A percentile compares a stretch with the other conserved stretches of the same genome.
phyloP scores from a whole-genome alignment of 1,139 yeast species.

The Debaryomyces coudertii region DNA sequence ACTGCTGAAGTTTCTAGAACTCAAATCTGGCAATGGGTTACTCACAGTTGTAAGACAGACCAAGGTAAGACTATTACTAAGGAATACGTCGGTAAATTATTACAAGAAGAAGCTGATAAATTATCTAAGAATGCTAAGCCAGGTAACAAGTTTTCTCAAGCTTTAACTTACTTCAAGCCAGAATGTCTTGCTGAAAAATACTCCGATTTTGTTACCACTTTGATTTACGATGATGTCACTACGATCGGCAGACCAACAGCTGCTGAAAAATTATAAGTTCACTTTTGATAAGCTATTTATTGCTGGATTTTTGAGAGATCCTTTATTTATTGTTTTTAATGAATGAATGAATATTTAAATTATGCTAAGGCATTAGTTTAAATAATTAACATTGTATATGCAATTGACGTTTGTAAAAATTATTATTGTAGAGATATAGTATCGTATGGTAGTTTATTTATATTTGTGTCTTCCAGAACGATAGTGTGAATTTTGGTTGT shows the following conservation, averaged over 20 bases:
- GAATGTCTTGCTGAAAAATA: conserved; percentile 68
- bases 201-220: conserved; percentile 74
- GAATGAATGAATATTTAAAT: conserved; percentile 8
- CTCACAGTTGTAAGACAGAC: conserved; percentile 67
- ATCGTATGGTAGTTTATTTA: background rate
- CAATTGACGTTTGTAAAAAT: background rate
- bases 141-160: conserved; percentile 65
- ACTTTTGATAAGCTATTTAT: conserved; percentile 4
- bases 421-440: background rate
- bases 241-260: conserved; percentile 51
- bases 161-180: conserved; percentile 65
- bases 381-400: conserved; percentile 1
- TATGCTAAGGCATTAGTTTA: background rate
- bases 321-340: conserved; percentile 8
- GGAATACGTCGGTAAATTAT: conserved; percentile 56
- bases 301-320: conserved; percentile 1
- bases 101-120: conserved; percentile 64
- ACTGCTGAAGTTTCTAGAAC: conserved; percentile 86
- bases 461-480: background rate
- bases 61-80: conserved; percentile 61
- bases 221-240: conserved; percentile 70
- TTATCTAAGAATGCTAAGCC: conserved; percentile 50
- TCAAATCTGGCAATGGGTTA: conserved; percentile 84
- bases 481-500: background rate
- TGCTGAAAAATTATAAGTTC: conserved; percentile 47